Evolutionary conservation across 495 filamentous ascomycete genomes (phyloP), one percentile per base, ranked within the genome.

Genomic region (Podospora appendiculata): DNA sequence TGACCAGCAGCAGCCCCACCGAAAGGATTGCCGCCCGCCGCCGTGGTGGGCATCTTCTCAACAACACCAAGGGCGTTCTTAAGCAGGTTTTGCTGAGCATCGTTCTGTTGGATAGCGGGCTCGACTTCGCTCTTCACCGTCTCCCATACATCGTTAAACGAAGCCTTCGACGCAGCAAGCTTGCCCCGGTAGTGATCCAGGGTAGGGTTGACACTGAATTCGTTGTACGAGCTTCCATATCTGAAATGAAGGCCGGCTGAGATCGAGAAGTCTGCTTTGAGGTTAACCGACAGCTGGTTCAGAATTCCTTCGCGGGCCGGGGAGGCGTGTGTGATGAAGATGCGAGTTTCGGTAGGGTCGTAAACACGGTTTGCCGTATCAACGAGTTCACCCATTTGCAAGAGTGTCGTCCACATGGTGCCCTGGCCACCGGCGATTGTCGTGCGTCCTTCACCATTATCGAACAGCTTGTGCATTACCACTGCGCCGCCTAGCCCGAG

Each of bases 401-500:
- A 68, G 25, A 99, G 72, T 1, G 94, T 99, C 8, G 94, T 97
- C 94, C 94, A 99, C 94, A 99, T 99, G 7, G 94, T 99, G 40
- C 94, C 94, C 67, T 97, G 94, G 19, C 94, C 94, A 61, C 94
- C 94, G 19, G 94, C 93, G 67, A 99, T 97, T 0, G 94, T 97
- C 34, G 94, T 99, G 66, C 90, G 83, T 48, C 94, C 94, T 62
- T 99, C 94, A 32, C 94, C 94, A 60, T 97, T 99, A 66, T 99
- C 94, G 64, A 99, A 99, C 8, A 99, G 82, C 77, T 99, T 99
- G 76, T 99, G 94, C 94, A 99, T 99, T 25, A 99, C 94, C 0
- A 99, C 92, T 0, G 94, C 94, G 58, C 94, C 93, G 48, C 94
- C 94, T 46, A 99, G 70, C 48, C 94, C 94, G 17, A 99, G 80